A percentile compares a stretch with the other conserved stretches of the same genome.
Evolutionary conservation across 2,329 filamentous ascomycete genomes (phyloP).

Genomic region (Metarhizium anisopliae): DNA sequence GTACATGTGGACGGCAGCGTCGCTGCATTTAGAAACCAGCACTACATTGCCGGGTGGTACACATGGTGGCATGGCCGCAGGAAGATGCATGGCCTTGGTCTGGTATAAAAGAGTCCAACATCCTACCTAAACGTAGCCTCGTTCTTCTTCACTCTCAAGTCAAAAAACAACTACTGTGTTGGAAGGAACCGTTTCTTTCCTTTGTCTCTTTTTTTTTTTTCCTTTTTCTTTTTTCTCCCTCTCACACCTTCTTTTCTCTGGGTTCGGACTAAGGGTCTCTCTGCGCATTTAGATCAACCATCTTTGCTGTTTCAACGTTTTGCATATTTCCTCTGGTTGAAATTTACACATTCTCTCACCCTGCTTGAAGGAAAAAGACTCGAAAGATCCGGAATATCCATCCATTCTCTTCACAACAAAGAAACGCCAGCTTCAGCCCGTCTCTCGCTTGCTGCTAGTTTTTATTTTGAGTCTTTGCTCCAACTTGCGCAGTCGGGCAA

Average conservation of each 20-base stretch:
- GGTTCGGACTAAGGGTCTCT: slow-evolving; percentile 14
- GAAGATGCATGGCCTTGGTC: not conserved
- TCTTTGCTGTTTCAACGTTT: slow-evolving; percentile 12
- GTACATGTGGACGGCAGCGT: not conserved
- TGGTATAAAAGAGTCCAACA: slow-evolving; percentile 1
- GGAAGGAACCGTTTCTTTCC: slow-evolving; percentile 8
- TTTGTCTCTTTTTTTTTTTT: slow-evolving; percentile 12
- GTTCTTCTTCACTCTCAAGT: not conserved
- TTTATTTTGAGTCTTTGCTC: not conserved
- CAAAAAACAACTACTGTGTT: not conserved
- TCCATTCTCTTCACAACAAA: slow-evolving; percentile 4
- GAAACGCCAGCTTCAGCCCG: slow-evolving; percentile 4
- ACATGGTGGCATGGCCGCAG: not conserved
- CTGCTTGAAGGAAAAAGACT: not conserved
- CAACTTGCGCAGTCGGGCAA: not conserved
- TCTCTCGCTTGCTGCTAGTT: slow-evolving; percentile 2
- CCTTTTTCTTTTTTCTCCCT: slow-evolving; percentile 13
- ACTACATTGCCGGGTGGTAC: not conserved
- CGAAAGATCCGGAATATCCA: slow-evolving; percentile 2
- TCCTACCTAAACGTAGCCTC: not conserved
- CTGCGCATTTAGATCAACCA: slow-evolving; percentile 13
- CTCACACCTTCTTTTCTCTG: slow-evolving; percentile 14
- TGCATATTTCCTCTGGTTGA: slow-evolving; percentile 3
- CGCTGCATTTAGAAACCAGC: not conserved
- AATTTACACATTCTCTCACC: not conserved